Percentiles rank a stretch among this genome's conserved stretches.
These are phyloP conservation scores for Proteromonas lacertae DNA, from an alignment of 352 stramenopile genomes.

Conservation along the genomic window DNA sequence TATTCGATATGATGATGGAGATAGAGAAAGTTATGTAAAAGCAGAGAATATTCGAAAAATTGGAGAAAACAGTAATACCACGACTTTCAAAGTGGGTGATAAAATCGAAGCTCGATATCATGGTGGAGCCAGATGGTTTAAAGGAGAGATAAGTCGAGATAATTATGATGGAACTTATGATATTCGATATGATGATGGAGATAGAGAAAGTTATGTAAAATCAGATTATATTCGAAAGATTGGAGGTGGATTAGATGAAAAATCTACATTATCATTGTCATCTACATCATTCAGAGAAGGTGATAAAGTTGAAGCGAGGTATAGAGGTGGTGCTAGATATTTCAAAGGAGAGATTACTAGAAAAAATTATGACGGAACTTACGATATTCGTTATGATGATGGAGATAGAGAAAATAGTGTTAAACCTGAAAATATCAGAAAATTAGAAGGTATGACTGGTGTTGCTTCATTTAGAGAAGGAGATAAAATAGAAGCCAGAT, in stretches of 20 bases:
- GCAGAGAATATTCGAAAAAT: constrained; percentile 2
- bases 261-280: no score
- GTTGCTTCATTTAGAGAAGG: no score
- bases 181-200: background rate
- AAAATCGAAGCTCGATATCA: no score
- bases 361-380: constrained; percentile 6
- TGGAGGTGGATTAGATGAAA: no score
- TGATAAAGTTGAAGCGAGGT: constrained; percentile 1
- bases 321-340: background rate
- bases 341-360: constrained; percentile 4
- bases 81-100: no score
- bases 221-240: no score
- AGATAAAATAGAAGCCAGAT: constrained; percentile 17
- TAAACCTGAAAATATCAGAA: constrained; percentile 1
- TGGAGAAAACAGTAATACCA: no score
- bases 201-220: no score
- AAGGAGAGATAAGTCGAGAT: no score
- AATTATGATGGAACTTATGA: no score
- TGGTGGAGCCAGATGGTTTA: no score
- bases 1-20: constrained; percentile 12
- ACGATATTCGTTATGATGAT: constrained; percentile 13
- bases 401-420: constrained; percentile 6
- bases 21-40: constrained; percentile 4
- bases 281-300: constrained; percentile 1
- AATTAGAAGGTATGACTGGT: no score